These are phyloP conservation scores for Macadamia integrifolia DNA, from an alignment of 164 flowering plant species.

Conservation along the genomic window DNA sequence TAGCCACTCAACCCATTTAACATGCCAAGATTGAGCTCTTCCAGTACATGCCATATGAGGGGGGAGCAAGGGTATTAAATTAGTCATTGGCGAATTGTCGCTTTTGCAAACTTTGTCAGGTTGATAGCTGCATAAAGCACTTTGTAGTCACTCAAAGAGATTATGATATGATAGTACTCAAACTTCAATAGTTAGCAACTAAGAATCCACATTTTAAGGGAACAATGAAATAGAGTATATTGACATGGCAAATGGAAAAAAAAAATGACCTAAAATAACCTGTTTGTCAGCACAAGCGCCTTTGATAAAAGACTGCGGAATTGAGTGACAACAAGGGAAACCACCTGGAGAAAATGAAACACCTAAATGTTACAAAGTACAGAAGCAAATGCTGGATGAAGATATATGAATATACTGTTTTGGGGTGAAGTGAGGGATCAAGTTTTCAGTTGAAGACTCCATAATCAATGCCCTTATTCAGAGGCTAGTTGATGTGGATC, in stretches of 20 bases:
- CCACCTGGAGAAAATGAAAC: conserved; percentile 39
- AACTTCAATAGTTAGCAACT: neutral
- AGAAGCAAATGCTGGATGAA: neutral
- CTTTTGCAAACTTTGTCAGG: neutral
- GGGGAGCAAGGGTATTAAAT: neutral
- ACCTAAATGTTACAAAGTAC: neutral
- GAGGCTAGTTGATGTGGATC: no score
- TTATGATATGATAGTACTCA: neutral
- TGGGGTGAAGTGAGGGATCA: neutral
- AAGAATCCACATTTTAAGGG: no score
- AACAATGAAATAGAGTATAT: no score
- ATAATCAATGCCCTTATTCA: no score
- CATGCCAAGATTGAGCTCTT: no score
- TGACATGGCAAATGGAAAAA: neutral
- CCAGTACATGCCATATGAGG: neutral
- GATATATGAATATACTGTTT: neutral
- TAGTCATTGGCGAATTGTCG: neutral
- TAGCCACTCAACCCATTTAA: no score
- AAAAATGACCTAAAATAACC: conserved; percentile 30
- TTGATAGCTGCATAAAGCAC: neutral
- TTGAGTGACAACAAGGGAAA: conserved; percentile 67
- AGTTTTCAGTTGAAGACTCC: no score
- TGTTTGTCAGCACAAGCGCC: conserved; percentile 82
- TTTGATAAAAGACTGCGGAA: conserved; percentile 77
- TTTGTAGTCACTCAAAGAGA: neutral